Evolutionary conservation across 257 asterid species (phyloP), one percentile per base, ranked within the genome.

Genomic region (Linderniella brevidens): DNA sequence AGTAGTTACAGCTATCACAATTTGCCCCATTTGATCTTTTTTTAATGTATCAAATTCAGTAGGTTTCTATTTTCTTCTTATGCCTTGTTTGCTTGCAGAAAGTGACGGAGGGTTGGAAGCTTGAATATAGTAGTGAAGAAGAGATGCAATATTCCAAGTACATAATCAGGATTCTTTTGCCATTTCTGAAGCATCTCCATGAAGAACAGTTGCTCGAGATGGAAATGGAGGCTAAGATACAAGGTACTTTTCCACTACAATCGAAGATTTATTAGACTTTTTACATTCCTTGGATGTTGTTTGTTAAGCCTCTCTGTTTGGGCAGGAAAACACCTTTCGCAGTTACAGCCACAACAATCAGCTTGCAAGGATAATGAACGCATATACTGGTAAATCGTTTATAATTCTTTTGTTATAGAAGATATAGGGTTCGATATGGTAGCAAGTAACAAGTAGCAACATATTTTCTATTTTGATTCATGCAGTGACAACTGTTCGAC

Each of bases 401-500:
- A 14, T 15, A 15, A 4, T n/a, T 42, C 54, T 14, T 17, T 20
- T 47, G 52, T 62, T 20, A 41, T 13, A 41, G 41, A 15, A 52
- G 41, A 17, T 25, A 49, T 49, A 17, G 37, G 20, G 46, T 20
- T 16, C 17, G 20, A 35, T 43, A 45, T 32, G 25, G 17, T 52
- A 19, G 20, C 11, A 8, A 45, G 50, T 48, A 52, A 53, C 8
- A 25, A n/a, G n/a, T 67, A 4, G 16, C 38, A n/a, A n/a, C n/a
- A n/a, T n/a, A n/a, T n/a, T n/a, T n/a, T 56, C 49, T 17, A 58
- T 50, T 25, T 25, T 25, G 32, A 25, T 25, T 50, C 57, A 10
- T 72, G 76, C 90, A 86, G 96, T 41, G 68, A 79, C 79, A 68
- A 75, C 63, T 86, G 96, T 60, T 69, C 54, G 58, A 80, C 93